Evolutionary conservation across 2,329 filamentous ascomycete species (phyloP).

Genomic region (Alternaria rosae): DNA sequence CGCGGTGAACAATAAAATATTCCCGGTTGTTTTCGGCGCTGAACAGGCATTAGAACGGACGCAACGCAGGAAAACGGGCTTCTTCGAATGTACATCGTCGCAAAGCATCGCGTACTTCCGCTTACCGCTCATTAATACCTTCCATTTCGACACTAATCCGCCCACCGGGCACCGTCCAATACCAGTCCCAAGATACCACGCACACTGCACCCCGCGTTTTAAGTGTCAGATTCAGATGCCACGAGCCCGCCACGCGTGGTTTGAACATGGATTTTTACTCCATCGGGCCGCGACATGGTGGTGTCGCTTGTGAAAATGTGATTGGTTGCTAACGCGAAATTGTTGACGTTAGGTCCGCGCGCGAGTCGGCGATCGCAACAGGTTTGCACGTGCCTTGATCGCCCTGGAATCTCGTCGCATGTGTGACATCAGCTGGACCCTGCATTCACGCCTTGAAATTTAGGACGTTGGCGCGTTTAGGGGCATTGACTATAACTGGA

Average conservation of each 20-base stretch:
- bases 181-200: conserved; percentile 4
- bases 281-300: conserved; percentile 20
- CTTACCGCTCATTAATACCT: conserved; percentile 7
- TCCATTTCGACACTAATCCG: conserved; percentile 6
- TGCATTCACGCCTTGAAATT: conserved; percentile 26
- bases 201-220: conserved; percentile 1
- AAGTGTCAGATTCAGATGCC: conserved; percentile 13
- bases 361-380: conserved; percentile 25
- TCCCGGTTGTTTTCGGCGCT: neutral
- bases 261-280: conserved; percentile 17
- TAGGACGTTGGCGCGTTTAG: conserved; percentile 10
- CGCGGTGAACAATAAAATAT: neutral
- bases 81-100: neutral
- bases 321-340: conserved; percentile 28
- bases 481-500: conserved; percentile 27
- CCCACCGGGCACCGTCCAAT: conserved; percentile 10
- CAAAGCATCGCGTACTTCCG: conserved; percentile 4
- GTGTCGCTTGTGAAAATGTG: conserved; percentile 19
- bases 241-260: conserved; percentile 31
- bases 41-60: neutral
- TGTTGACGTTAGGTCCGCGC: conserved; percentile 18
- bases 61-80: neutral
- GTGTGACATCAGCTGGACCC: conserved; percentile 45
- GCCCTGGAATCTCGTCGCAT: conserved; percentile 21
- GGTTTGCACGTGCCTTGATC: conserved; percentile 16